Conservation (phyloP, 2,329 filamentous ascomycete species). For the Aspergillus carbonarius region DNA sequence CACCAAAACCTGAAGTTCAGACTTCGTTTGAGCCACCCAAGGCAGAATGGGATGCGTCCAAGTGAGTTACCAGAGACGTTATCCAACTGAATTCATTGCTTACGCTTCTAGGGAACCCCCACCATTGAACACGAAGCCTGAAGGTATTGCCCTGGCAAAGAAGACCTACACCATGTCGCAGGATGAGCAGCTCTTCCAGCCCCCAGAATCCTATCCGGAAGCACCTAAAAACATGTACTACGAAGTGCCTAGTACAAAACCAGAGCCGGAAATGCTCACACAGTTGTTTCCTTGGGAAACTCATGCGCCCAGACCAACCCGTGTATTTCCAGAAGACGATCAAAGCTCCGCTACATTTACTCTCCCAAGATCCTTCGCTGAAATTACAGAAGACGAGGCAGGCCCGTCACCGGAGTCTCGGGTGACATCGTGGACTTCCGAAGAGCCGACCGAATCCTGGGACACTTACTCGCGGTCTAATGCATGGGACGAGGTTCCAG, state of each 20-base stretch:
- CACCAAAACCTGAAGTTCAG: slow-evolving; percentile 34
- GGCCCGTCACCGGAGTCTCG: slow-evolving; percentile 15
- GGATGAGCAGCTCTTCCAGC: slow-evolving; percentile 71
- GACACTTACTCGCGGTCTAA: slow-evolving; percentile 73
- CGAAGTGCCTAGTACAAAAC: slow-evolving; percentile 63
- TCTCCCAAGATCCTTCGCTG: slow-evolving; percentile 3
- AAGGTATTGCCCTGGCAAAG: slow-evolving; percentile 79
- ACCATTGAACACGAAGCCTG: slow-evolving; percentile 69
- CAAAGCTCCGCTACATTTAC: slow-evolving; percentile 7
- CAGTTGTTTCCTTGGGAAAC: slow-evolving; percentile 91
- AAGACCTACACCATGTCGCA: slow-evolving; percentile 81
- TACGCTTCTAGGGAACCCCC: slow-evolving; percentile 56
- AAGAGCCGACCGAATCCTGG: slow-evolving; percentile 60
- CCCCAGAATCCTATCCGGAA: slow-evolving; percentile 75
- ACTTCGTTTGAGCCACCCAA: slow-evolving; percentile 56
- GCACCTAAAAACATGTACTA: slow-evolving; percentile 89
- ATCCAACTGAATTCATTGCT: slow-evolving; percentile 15
- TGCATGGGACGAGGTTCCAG: slow-evolving; percentile 88
- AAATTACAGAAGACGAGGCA: slow-evolving; percentile 14
- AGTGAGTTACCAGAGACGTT: slow-evolving; percentile 43
- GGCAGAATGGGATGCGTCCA: slow-evolving; percentile 62
- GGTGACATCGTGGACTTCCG: slow-evolving; percentile 14
- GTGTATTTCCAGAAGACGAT: slow-evolving; percentile 44
- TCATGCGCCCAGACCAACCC: slow-evolving; percentile 60
- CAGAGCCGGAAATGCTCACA: slow-evolving; percentile 59